phyloP scores from a whole-genome alignment of 2,329 filamentous ascomycete species.

The Pestalotiopsis sp. region DNA sequence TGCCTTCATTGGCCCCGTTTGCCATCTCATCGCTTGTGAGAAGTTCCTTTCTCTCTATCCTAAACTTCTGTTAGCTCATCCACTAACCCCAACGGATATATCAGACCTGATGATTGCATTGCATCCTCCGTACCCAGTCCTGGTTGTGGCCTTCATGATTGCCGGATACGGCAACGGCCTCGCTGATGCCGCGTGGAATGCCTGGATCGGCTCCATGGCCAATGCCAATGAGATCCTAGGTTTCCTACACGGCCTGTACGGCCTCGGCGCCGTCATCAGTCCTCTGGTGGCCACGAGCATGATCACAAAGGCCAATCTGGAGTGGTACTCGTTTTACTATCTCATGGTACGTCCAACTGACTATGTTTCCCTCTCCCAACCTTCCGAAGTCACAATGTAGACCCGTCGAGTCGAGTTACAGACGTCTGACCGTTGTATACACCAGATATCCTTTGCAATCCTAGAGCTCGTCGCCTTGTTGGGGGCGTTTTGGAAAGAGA shows the following conservation, averaged over 20 bases:
- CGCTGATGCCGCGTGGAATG: conserved; percentile 59
- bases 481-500: conserved; percentile 62
- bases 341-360: conserved; percentile 59
- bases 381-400: too few species aligned
- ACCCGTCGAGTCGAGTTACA: too few species aligned
- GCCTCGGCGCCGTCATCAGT: conserved; percentile 68
- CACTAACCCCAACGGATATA: neutral
- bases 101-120: conserved; percentile 57
- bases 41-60: neutral
- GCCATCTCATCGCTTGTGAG: conserved; percentile 61
- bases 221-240: conserved; percentile 72
- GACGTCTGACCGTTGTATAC: neutral
- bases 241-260: conserved; percentile 71
- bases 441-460: conserved; percentile 53
- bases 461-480: conserved; percentile 56
- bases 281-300: conserved; percentile 73
- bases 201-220: conserved; percentile 66
- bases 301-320: conserved; percentile 62
- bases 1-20: conserved; percentile 59
- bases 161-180: conserved; percentile 74
- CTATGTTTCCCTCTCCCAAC: neutral
- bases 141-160: conserved; percentile 67
- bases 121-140: conserved; percentile 70
- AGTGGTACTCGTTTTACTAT: conserved; percentile 77
- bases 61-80: neutral